Conservation (phyloP, 495 filamentous ascomycete genomes). For the Penicillium lividum region DNA sequence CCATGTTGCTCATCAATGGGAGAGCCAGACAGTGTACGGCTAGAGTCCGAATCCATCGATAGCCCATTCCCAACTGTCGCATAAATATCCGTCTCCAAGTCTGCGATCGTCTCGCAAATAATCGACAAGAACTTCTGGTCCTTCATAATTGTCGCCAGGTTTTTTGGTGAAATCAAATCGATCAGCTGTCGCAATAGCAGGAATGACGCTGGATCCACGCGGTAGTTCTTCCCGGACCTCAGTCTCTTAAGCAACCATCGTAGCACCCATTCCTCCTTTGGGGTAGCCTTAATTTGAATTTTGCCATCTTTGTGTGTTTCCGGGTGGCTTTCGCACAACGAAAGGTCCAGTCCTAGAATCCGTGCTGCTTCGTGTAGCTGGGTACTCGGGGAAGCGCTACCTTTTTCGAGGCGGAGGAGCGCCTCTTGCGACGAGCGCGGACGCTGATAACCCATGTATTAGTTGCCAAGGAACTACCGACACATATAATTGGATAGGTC, state of each 20-base stretch:
- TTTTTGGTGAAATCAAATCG: slow-evolving; percentile 44
- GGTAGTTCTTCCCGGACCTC: slow-evolving; percentile 44
- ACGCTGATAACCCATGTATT: slow-evolving; percentile 32
- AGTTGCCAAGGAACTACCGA: slow-evolving; percentile 6
- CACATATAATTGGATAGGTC: too few species aligned
- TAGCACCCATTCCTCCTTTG: slow-evolving; percentile 66
- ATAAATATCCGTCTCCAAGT: slow-evolving; percentile 41
- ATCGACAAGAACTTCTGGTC: slow-evolving; percentile 52
- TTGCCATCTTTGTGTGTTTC: slow-evolving; percentile 33
- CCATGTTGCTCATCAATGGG: slow-evolving; percentile 25
- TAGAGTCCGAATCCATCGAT: slow-evolving; percentile 38
- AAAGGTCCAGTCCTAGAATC: slow-evolving; percentile 49
- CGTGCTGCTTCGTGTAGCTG: slow-evolving; percentile 49
- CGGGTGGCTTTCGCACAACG: slow-evolving; percentile 37
- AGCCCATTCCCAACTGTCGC: slow-evolving; percentile 30
- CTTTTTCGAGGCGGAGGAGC: slow-evolving; percentile 53
- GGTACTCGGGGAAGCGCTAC: slow-evolving; percentile 39
- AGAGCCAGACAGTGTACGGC: slow-evolving; percentile 43
- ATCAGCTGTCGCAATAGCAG: slow-evolving; percentile 50
- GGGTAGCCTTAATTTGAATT: slow-evolving; percentile 30
- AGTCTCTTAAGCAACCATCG: slow-evolving; percentile 68
- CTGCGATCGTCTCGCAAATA: slow-evolving; percentile 40
- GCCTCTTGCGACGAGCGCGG: slow-evolving; percentile 50
- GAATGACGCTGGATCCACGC: slow-evolving; percentile 49
- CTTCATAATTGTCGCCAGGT: slow-evolving; percentile 49